These are phyloP conservation scores for Musa balbisiana DNA, from an alignment of 202 grass and related monocot genomes.

Conservation along the genomic window DNA sequence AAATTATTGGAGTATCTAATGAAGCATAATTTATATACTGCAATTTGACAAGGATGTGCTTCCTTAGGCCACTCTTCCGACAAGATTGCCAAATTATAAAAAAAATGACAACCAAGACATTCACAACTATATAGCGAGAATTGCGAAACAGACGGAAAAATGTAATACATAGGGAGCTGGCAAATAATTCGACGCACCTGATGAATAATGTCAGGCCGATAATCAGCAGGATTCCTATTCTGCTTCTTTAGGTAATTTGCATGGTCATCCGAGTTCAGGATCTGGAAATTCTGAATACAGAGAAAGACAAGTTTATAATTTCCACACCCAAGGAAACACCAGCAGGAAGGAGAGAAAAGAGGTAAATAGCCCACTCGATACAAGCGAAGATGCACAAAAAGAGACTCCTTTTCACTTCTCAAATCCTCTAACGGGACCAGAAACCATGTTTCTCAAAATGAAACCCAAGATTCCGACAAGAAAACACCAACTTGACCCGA, in stretches of 20 bases:
- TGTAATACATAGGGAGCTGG: not conserved
- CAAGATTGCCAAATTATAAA: no score
- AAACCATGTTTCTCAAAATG: not conserved
- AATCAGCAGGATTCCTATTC: constrained; percentile 77
- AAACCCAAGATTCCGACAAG: not conserved
- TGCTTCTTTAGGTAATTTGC: constrained; percentile 89
- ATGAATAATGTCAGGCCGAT: constrained; percentile 92
- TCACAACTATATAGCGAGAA: no score
- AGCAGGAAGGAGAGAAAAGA: not conserved
- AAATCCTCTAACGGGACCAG: not conserved
- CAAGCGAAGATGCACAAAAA: not conserved
- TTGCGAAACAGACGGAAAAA: no score
- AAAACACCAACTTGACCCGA: not conserved
- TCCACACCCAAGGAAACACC: constrained; percentile 9
- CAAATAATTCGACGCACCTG: constrained; percentile 39
- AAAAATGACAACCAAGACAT: no score
- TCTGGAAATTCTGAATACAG: constrained; percentile 62
- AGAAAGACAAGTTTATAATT: not conserved
- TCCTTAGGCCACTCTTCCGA: no score
- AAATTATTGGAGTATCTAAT: not conserved
- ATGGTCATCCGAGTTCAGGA: constrained; percentile 89
- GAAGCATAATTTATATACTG: no score
- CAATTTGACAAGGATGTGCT: no score
- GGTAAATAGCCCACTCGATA: not conserved
- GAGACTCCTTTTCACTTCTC: not conserved